Evolutionary conservation across 139 green algal genomes (phyloP), one percentile per base, ranked within the genome.

Genomic region (Haematococcus sp.): DNA sequence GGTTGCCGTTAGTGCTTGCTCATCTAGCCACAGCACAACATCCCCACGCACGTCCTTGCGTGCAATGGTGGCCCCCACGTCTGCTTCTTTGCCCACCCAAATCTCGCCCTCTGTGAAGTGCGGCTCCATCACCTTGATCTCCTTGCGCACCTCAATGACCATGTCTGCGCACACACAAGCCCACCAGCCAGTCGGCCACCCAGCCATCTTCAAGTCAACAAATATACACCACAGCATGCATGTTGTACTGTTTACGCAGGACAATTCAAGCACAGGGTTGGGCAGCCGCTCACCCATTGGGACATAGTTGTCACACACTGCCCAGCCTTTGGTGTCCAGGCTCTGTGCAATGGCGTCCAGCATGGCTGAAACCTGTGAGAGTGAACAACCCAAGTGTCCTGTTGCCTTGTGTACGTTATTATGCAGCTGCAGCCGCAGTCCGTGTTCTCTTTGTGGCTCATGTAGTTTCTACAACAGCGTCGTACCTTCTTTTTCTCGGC

Each of bases 71-170:
- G 83, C 80, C 55, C 83, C 83, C 32, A 56, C 61, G 28, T 83
- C 74, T 27, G 74, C 61, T 68, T 83, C 73, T 69, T 83, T 85
- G 58, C 83, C 83, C 17, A 89, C 77, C 83, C 83, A 88, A 49
- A 88, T 85, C 56, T 85, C 65, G 4, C 76, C 74, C 27, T 65
- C 31, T 11, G 27, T 63, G 54, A 74, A 82, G 54, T 75, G 56
- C 22, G 56, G 33, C 43, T 82, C 63, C 71, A 77, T 55, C 20
- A 68, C 49, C 31, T 25, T 11, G 22, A 77, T 43, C 63, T 82
- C 76, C 54, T 74, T 63, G 30, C 70, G 76, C 2, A 75, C 46
- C 9, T 20, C 49, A n/a, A 30, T 35, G 11, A 74, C 68, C 40
- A 49, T 23, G 32, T 33, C 13, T 30, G 23, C 30, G 58, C 58